Base-by-base conservation (phyloP, 768 basidiomycete genomes). In the Psilocybe cyanescens region DNA sequence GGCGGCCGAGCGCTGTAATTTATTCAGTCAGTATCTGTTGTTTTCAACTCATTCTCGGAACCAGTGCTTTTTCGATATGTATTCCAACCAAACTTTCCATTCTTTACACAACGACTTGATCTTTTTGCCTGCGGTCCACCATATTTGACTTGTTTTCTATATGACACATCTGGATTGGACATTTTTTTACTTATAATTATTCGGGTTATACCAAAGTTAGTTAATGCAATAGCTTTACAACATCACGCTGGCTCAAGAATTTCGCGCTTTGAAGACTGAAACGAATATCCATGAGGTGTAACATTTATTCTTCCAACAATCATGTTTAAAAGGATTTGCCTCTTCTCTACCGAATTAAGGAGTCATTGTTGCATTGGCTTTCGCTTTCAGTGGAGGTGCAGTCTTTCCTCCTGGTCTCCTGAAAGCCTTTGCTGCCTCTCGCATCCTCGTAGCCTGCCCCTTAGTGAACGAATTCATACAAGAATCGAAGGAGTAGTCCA, bases 1-100 rank as follows among this genome's bases (percentile, higher is more conserved):
- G 78, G 78, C 12, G 75, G 75, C 30, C 65, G 64, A 57, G 81
- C 79, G 61, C 16, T 83, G 74, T 83, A 76, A 76, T 68, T 67
- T 67, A 65, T 64, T 63, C 49, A 57, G 63, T 60, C 56, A 53
- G 45, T 59, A 64, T 61, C 24, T 66, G 49, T 65, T 63, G 41
- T 54, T 53, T 60, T 61, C 57, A 24, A 31, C 63, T 64, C 60
- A 33, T 35, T 58, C 60, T 59, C 45, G 48, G 60, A 55, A 58
- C 64, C 66, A 63, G 58, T 65, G 60, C 58, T 67, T 44, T 55
- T 57, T 61, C 47, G 62, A 62, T 62, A 57, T 67, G 62, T 67
- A 66, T 62, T 59, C 48, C 17, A 54, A 44, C 30, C 30, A 28
- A 24, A 47, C 33, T 47, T 56, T 37, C n/a, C 45, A 28, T 55